Evolutionary conservation across 768 basidiomycete species (phyloP).

Genomic region (Termitomyces sp.): DNA sequence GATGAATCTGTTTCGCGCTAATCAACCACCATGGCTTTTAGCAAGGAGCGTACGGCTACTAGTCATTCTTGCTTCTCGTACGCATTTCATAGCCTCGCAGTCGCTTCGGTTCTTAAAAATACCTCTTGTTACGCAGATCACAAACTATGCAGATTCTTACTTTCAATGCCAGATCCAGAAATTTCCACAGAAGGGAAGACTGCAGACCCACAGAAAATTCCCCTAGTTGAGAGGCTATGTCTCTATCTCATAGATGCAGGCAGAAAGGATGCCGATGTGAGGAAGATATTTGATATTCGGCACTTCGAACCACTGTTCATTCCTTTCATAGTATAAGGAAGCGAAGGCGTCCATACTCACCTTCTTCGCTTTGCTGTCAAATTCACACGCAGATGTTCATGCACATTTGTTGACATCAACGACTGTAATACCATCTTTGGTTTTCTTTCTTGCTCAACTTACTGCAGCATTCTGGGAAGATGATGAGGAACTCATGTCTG

Average conservation of each 20-base stretch:
- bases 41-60: conserved; percentile 44
- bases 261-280: conserved; percentile 36
- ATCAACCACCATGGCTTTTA: conserved; percentile 50
- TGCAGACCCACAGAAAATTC: conserved; percentile 24
- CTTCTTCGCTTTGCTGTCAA: conserved; percentile 37
- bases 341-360: conserved; percentile 31
- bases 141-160: conserved; percentile 34
- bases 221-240: conserved; percentile 45
- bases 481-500: conserved; percentile 33
- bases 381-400: conserved; percentile 32
- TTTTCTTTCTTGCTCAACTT: conserved; percentile 48
- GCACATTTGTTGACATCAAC: conserved; percentile 38
- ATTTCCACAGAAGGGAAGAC: conserved; percentile 12
- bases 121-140: conserved; percentile 28
- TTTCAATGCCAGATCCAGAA: conserved; percentile 28
- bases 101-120: background rate
- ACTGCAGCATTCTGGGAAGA: conserved; percentile 66
- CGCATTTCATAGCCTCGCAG: conserved; percentile 18
- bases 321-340: conserved; percentile 14
- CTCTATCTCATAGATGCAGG: conserved; percentile 38
- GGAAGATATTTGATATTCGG: background rate
- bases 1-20: conserved; percentile 40
- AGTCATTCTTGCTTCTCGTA: conserved; percentile 49
- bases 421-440: conserved; percentile 59
- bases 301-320: background rate